A percentile compares a stretch with the other conserved stretches of the same genome.
These are phyloP conservation scores for Ploettnerulaceae sp. DNA, from an alignment of 2,329 filamentous ascomycete genomes.

Conservation along the genomic window DNA sequence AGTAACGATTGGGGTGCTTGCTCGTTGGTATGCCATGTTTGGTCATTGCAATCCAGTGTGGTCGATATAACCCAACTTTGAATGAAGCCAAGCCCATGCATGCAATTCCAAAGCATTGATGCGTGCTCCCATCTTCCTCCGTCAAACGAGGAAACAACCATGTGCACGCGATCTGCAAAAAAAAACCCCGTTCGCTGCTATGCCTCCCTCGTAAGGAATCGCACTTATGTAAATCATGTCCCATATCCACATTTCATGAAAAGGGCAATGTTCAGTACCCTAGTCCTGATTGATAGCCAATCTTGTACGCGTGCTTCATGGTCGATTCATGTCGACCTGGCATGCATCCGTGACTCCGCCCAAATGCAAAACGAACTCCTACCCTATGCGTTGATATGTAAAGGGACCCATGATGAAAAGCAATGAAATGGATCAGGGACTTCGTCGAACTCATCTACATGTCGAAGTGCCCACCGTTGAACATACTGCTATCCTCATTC, in stretches of 20 bases:
- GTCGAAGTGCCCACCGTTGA: slow-evolving; percentile 59
- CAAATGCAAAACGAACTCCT: slow-evolving; percentile 29
- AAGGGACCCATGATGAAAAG: slow-evolving; percentile 20
- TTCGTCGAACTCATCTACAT: slow-evolving; percentile 41
- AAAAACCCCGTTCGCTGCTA: slow-evolving; percentile 5
- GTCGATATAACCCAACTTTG: background rate
- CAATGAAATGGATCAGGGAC: slow-evolving; percentile 10
- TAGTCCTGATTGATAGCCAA: slow-evolving; percentile 6
- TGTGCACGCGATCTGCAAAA: background rate
- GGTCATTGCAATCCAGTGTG: too few relatives aligned
- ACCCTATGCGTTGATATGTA: slow-evolving; percentile 28
- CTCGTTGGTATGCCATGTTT: too few relatives aligned
- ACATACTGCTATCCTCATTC: slow-evolving; percentile 55
- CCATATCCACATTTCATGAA: slow-evolving; percentile 6
- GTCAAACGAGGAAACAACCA: background rate
- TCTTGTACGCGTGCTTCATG: slow-evolving; percentile 3
- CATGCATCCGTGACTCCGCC: slow-evolving; percentile 8
- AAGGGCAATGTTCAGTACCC: background rate
- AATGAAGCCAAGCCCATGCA: background rate
- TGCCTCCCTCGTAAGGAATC: background rate
- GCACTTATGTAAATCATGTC: background rate
- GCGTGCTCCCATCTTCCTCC: background rate
- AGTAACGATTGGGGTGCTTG: too few relatives aligned
- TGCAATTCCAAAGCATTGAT: background rate
- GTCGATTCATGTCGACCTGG: background rate